phyloP scores from a whole-genome alignment of 805 yeast species.

The Saccharomycopsis schoenii region DNA sequence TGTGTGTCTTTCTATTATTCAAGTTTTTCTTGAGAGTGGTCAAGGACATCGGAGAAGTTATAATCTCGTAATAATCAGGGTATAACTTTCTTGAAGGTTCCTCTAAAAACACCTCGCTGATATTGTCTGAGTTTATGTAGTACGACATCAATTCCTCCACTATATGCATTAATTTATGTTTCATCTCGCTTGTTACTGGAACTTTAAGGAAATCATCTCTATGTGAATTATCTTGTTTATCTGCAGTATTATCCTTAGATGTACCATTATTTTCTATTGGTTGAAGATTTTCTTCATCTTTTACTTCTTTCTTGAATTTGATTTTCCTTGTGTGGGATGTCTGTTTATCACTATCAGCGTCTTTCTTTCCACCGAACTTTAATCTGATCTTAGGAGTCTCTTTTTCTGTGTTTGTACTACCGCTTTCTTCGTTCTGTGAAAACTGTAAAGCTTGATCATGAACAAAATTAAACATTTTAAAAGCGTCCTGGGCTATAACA shows the following conservation, averaged over 20 bases:
- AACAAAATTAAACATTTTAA: constrained; percentile 45
- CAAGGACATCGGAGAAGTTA: constrained; percentile 68
- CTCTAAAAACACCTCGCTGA: constrained; percentile 66
- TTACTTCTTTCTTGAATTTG: neutral
- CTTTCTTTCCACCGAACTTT: neutral
- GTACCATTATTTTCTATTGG: neutral
- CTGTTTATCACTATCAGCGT: neutral
- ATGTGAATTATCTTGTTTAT: neutral
- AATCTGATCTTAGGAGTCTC: neutral
- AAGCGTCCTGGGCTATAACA: constrained; percentile 59
- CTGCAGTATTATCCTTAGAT: neutral
- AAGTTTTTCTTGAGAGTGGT: constrained; percentile 45
- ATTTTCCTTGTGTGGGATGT: neutral
- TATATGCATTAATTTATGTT: constrained; percentile 5
- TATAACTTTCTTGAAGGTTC: constrained; percentile 60
- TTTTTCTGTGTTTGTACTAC: neutral
- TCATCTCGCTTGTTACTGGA: constrained; percentile 5
- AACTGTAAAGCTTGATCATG: constrained; percentile 36
- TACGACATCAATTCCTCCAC: constrained; percentile 21
- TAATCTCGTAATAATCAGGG: constrained; percentile 72
- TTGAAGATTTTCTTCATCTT: neutral
- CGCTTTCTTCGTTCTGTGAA: neutral
- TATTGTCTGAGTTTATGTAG: constrained; percentile 23
- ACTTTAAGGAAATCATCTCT: neutral
- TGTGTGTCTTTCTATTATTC: constrained; percentile 30